Base-by-base conservation (phyloP, 352 stramenopile genomes). In the Aphanomyces euteiches region DNA sequence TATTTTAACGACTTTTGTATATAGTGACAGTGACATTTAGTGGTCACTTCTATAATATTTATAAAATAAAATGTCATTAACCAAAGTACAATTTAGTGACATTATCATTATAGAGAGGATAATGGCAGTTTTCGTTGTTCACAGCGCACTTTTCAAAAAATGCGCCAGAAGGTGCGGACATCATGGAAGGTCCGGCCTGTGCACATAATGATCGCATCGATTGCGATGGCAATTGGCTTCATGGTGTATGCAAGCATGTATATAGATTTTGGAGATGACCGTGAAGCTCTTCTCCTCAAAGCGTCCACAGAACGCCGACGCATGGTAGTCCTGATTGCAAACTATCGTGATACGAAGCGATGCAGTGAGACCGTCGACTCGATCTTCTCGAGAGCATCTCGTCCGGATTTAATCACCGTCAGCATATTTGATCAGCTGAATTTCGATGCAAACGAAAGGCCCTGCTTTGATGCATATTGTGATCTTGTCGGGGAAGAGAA, bases 391-490 rank as follows among this genome's bases (percentile, higher is more conserved):
- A 17, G n/a, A 7, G 57, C 57, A 3, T 21, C 10, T 8, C 7
- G 12, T 7, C 57, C 57, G n/a, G 57, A 66, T 12, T 38, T 21
- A n/a, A 38, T 66, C 37, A 19, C 57, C n/a, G 57, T 66, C 17
- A 66, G 57, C 41, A n/a, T 66, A 17, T 66, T 56, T 56, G 57
- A 66, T 28, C 57, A 66, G 48, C 41, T 66, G n/a, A 53, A 66
- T 38, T 66, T 66, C 21, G n/a, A 66, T 38, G 57, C 40, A 66
- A 3, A 38, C 57, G 57, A 66, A 28, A 8, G 12, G 37, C 57
- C 21, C 41, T 66, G 57, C 41, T 66, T 66, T 56, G 57, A 66
- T 28, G 57, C 57, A 50, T 66, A 66, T 50, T 66, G 57, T 50
- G 57, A 56, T 28, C 40, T 53, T 17, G 57, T 66, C n/a, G 57